These are phyloP conservation scores for Hanseniaspora uvarum DNA, from an alignment of 1,139 yeast genomes.

Conservation along the genomic window DNA sequence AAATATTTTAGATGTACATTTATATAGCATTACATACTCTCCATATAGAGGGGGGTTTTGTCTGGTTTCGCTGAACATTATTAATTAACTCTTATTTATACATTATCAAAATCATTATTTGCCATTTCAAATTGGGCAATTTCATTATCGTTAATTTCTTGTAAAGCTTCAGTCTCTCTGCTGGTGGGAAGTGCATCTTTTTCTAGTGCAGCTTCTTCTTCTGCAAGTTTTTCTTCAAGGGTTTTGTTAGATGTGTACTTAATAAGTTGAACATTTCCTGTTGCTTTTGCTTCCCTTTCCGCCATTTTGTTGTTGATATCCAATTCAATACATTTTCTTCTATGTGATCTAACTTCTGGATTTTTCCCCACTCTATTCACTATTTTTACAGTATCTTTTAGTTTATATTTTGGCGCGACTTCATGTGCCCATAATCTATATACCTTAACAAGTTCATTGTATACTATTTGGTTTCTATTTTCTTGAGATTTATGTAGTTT, in stretches of 20 bases:
- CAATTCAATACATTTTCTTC: slow-evolving; percentile 4
- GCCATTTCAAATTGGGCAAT: neutral
- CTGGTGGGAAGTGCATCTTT: neutral
- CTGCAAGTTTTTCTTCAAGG: neutral
- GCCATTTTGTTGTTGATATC: neutral
- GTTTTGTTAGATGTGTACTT: neutral
- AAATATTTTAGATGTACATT: neutral
- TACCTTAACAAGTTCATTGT: slow-evolving; percentile 5
- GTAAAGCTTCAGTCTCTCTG: neutral
- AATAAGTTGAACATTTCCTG: neutral
- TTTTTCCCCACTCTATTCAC: slow-evolving; percentile 12
- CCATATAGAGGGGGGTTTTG: too few relatives aligned
- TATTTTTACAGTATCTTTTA: slow-evolving; percentile 6
- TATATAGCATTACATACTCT: too few relatives aligned
- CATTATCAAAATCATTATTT: neutral
- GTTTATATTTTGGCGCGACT: slow-evolving; percentile 9
- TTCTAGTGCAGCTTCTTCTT: neutral
- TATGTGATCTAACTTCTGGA: neutral
- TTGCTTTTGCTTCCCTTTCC: neutral
- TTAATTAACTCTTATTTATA: too few relatives aligned
- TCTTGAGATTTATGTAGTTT: neutral
- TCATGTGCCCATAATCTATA: slow-evolving; percentile 15
- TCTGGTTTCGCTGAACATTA: neutral
- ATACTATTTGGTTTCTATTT: neutral
- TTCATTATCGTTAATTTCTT: neutral